Evolutionary conservation across 192 early-diverging fungal species (phyloP).

Genomic region (Coemansia sp.): DNA sequence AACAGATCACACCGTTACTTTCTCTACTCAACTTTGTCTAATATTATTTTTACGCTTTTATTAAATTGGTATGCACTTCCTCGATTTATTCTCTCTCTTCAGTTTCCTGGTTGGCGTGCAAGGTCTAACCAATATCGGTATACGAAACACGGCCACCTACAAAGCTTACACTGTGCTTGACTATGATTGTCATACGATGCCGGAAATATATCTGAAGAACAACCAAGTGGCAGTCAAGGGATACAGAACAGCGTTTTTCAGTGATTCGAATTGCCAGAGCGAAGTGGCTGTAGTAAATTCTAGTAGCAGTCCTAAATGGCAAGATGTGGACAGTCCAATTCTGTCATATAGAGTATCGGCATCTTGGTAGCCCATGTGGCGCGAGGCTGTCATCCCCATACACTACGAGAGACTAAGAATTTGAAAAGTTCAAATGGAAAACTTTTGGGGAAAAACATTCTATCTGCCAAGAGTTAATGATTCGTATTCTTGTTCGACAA

Average conservation of each 20-base stretch:
- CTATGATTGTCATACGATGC: neutral
- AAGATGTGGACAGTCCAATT: neutral
- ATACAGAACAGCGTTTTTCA: neutral
- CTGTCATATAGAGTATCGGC: neutral
- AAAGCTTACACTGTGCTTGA: neutral
- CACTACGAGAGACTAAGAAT: neutral
- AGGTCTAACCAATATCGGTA: neutral
- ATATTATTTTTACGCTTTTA: neutral
- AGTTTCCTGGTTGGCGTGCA: neutral
- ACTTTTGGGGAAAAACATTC: neutral
- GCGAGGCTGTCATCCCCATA: neutral
- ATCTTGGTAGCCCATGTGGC: neutral
- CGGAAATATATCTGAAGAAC: neutral
- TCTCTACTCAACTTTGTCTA: too few relatives aligned
- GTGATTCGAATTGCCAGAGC: neutral
- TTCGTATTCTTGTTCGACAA: neutral
- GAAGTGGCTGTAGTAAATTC: neutral
- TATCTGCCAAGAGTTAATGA: too few relatives aligned
- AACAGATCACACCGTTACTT: too few relatives aligned
- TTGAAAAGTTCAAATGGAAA: neutral
- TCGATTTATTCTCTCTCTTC: neutral
- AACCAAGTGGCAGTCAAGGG: neutral
- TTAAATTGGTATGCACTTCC: neutral
- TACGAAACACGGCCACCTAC: neutral
- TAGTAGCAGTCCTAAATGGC: neutral